Percentiles rank a stretch among this genome's conserved stretches.
Conservation (phyloP, 2,329 filamentous ascomycete genomes). For the Zymoseptoria ardabiliae region DNA sequence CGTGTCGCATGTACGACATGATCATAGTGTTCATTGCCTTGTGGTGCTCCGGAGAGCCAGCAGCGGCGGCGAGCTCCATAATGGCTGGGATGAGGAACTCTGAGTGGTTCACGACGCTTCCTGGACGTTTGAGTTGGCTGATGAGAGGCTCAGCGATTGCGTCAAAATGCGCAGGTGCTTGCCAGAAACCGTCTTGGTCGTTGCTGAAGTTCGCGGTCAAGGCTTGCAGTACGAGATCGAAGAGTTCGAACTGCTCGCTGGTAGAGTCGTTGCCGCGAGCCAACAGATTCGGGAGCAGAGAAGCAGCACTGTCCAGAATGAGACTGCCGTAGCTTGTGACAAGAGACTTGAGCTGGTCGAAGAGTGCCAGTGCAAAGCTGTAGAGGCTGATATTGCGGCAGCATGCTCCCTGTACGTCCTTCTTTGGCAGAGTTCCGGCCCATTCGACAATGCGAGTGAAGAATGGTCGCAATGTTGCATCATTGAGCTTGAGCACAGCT, state of each 20-base stretch:
- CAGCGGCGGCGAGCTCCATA: conserved; percentile 69
- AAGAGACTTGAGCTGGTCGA: conserved; percentile 81
- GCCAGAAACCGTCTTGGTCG: conserved; percentile 94
- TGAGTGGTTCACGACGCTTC: conserved; percentile 40
- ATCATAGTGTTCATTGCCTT: conserved; percentile 78
- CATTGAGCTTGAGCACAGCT: conserved; percentile 96
- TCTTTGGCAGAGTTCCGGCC: conserved; percentile 57
- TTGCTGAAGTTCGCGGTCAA: conserved; percentile 72
- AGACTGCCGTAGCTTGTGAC: conserved; percentile 89
- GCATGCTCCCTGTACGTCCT: conserved; percentile 50
- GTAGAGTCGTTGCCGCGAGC: conserved; percentile 35
- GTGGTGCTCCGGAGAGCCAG: conserved; percentile 80
- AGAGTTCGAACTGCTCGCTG: conserved; percentile 49
- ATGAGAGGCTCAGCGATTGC: conserved; percentile 64
- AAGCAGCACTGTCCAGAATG: conserved; percentile 66
- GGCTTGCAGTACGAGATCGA: conserved; percentile 62
- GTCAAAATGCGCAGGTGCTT: conserved; percentile 78
- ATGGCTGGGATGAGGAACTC: conserved; percentile 61
- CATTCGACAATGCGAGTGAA: conserved; percentile 84
- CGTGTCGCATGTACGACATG: conserved; percentile 69
- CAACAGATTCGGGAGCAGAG: conserved; percentile 45
- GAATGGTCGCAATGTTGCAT: conserved; percentile 83
- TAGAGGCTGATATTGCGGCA: conserved; percentile 70
- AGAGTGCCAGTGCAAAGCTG: conserved; percentile 72
- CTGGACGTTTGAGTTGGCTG: conserved; percentile 45